A percentile compares a stretch with the other conserved stretches of the same genome.
These are phyloP conservation scores for Sporothrix luriei DNA, from an alignment of 2,329 filamentous ascomycete species.

Conservation along the genomic window DNA sequence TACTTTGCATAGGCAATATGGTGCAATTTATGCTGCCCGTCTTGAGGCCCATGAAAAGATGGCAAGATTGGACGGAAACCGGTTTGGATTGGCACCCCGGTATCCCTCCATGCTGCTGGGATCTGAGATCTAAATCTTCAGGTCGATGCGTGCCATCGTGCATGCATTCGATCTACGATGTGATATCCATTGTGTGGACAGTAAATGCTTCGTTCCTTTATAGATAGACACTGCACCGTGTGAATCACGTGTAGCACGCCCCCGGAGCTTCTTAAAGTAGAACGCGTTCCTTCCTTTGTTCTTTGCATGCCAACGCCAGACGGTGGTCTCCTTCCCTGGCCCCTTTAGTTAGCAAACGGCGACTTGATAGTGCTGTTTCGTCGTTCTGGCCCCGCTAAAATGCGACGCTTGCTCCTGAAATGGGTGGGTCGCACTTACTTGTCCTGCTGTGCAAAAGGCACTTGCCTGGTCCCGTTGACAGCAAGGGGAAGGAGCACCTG, in stretches of 20 bases:
- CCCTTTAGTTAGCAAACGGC: slow-evolving; percentile 17
- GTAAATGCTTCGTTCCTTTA: not conserved
- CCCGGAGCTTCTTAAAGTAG: not conserved
- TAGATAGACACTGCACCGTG: not conserved
- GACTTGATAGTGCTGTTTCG: slow-evolving; percentile 30
- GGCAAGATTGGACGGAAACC: slow-evolving; percentile 12
- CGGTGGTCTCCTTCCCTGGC: slow-evolving; percentile 1
- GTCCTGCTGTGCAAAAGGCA: not conserved
- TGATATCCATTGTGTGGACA: not conserved
- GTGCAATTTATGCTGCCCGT: slow-evolving; percentile 5
- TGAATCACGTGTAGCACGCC: not conserved
- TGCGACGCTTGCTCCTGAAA: slow-evolving; percentile 33
- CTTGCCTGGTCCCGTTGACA: slow-evolving; percentile 23
- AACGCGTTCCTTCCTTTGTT: slow-evolving; percentile 3
- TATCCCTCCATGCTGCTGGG: not conserved
- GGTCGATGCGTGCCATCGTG: not conserved
- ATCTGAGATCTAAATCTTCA: slow-evolving; percentile 6
- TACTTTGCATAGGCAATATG: slow-evolving; percentile 9
- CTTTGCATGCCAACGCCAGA: slow-evolving; percentile 9
- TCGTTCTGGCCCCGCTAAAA: slow-evolving; percentile 30
- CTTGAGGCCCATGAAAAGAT: not conserved
- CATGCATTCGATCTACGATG: no score
- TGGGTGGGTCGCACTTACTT: slow-evolving; percentile 29
- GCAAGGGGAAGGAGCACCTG: slow-evolving; percentile 27
- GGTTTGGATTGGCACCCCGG: not conserved